Base-by-base conservation (phyloP, 1,284 basidiomycete species). In the Papiliotrema laurentii region DNA sequence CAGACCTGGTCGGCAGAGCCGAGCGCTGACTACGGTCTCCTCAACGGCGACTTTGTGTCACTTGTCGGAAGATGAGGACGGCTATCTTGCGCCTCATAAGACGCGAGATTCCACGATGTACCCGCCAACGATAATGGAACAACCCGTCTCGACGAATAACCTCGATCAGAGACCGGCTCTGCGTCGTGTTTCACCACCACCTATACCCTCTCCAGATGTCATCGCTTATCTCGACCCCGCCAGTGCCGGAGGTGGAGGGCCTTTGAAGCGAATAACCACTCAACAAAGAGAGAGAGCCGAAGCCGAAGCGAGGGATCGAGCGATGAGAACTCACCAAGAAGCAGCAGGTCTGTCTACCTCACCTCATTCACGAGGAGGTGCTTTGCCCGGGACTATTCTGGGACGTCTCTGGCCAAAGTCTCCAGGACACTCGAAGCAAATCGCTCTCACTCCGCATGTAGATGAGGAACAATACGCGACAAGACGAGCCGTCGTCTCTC, bases 171-270 rank as follows among this genome's bases (percentile, higher is more conserved):
- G 19, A 7, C 19, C 19, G 26, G 13, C 19, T 18, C 24, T 18
- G 22, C 44, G 26, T 4, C 19, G 19, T 14, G 26, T 30, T 14
- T 11, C 42, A 31, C 26, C 42, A 13, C 42, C 34, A 18, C 44
- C 34, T 6, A 26, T 37, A 31, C 46, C 37, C 16, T 22, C 47
- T 2, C 54, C 56, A 7, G 66, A 66, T 47, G 50, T 68, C 36
- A 51, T 68, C n/a, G 37, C 54, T 5, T 49, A 64, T 18, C 54
- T 68, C 35, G 66, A 68, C 49, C 66, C 66, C 2, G 66, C 66
- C 11, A 56, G 57, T 2, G 59, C 53, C 1, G 66, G 66, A 16
- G 66, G 66, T 5, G 66, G 66, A 13, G 66, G 66, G 4, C 66
- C 66, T 0, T 53, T 68, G 7, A 52, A 50, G 33, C 56, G 66